Conservation (phyloP, 2,329 filamentous ascomycete species). For the Tolypocladium tropicale region DNA sequence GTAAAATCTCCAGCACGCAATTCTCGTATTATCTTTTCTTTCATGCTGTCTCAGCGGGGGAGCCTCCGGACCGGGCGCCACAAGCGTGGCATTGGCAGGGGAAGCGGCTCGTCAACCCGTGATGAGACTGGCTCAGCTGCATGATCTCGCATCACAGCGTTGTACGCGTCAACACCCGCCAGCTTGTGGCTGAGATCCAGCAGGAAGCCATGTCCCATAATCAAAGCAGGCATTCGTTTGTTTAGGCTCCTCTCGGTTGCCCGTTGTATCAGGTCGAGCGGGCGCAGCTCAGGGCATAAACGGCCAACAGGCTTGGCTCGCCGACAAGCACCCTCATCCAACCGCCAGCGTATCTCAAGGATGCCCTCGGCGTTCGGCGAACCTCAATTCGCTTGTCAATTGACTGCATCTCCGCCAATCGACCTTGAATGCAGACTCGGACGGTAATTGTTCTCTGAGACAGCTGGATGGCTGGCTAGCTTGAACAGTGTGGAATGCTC, state of each 20-base stretch:
- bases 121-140: background rate
- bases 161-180: background rate
- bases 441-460: background rate
- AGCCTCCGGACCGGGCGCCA: background rate
- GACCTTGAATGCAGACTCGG: too few relatives aligned
- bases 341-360: background rate
- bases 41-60: background rate
- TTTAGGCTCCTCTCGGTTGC: background rate
- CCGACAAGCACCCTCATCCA: background rate
- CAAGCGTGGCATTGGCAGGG: background rate
- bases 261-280: background rate
- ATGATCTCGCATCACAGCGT: background rate
- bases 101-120: background rate
- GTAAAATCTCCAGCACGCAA: background rate
- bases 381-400: background rate
- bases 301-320: background rate
- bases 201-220: background rate
- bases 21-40: background rate
- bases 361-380: background rate
- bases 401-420: background rate
- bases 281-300: background rate
- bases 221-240: background rate
- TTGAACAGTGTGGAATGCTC: background rate
- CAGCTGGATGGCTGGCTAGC: too few relatives aligned
- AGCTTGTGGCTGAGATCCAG: background rate